Conservation (phyloP, 2,329 filamentous ascomycete genomes). For the Pseudopyricularia cyperi region DNA sequence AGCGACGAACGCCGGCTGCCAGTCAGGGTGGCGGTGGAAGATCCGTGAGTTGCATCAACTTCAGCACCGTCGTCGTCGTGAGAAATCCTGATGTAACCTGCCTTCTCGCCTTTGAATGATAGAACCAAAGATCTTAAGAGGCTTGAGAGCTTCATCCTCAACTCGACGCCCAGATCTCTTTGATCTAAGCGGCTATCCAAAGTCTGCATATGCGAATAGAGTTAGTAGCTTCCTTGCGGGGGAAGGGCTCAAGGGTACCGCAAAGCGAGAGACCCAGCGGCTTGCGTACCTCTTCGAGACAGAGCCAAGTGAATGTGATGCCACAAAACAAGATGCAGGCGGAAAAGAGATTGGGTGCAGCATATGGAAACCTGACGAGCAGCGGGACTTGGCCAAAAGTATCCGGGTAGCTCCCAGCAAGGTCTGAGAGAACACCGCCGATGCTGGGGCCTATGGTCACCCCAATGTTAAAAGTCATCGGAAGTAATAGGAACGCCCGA, state of each 20-base stretch:
- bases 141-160: slow-evolving; percentile 21
- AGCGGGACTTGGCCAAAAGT: slow-evolving; percentile 33
- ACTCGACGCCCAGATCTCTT: slow-evolving; percentile 30
- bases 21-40: not conserved
- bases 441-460: slow-evolving; percentile 45
- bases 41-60: slow-evolving; percentile 4
- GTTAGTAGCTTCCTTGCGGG: not conserved
- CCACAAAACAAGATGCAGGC: slow-evolving; percentile 31
- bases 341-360: slow-evolving; percentile 39
- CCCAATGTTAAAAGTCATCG: slow-evolving; percentile 62
- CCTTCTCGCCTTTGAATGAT: slow-evolving; percentile 6
- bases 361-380: slow-evolving; percentile 37
- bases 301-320: slow-evolving; percentile 31
- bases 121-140: slow-evolving; percentile 12
- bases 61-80: not conserved
- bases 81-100: not conserved
- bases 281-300: slow-evolving; percentile 32
- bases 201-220: slow-evolving; percentile 18
- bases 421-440: slow-evolving; percentile 31
- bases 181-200: slow-evolving; percentile 28
- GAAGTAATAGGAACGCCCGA: slow-evolving; percentile 27
- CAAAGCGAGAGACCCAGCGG: not conserved
- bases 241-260: not conserved
- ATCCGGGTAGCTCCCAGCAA: slow-evolving; percentile 25
- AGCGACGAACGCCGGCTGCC: not conserved